These are phyloP conservation scores for Salvia rosmarinus DNA, from an alignment of 257 asterid species.

Conservation along the genomic window DNA sequence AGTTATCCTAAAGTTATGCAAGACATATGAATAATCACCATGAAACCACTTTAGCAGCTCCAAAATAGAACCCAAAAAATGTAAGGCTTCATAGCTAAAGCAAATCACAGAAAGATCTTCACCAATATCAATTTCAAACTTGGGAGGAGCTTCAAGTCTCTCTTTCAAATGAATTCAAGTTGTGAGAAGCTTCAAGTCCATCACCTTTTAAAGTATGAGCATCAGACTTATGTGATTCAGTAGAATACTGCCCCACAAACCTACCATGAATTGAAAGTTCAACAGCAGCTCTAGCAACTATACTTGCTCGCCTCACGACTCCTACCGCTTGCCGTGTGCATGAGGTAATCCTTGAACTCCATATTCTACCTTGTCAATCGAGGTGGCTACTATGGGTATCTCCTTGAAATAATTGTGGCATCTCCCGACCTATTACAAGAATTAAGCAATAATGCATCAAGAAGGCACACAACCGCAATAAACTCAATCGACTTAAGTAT, in stretches of 20 bases:
- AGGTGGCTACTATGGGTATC: conserved; percentile 40
- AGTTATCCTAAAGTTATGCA: too few relatives aligned
- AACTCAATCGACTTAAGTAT: conserved; percentile 18
- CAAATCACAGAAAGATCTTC: conserved; percentile 28
- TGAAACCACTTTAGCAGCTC: too few relatives aligned
- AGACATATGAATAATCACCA: too few relatives aligned
- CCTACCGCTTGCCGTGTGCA: conserved; percentile 92
- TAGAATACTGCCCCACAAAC: conserved; percentile 44
- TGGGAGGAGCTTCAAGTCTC: conserved; percentile 43
- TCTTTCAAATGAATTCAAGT: conserved; percentile 35
- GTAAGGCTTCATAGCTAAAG: too few relatives aligned
- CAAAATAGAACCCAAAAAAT: too few relatives aligned
- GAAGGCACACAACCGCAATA: conserved; percentile 17
- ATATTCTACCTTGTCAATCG: conserved; percentile 57
- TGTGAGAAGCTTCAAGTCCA: conserved; percentile 43
- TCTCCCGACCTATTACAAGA: conserved; percentile 41
- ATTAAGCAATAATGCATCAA: conserved; percentile 25
- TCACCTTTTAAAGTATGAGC: conserved; percentile 39
- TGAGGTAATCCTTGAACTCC: conserved; percentile 90
- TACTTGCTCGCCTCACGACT: conserved; percentile 85
- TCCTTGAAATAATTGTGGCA: conserved; percentile 42
- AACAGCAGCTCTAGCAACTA: conserved; percentile 96
- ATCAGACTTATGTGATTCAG: conserved; percentile 45
- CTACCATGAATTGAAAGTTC: conserved; percentile 62
- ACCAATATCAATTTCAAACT: conserved; percentile 40